phyloP scores from a whole-genome alignment of 2,329 filamentous ascomycete species.

The Talaromyces atroroseus region DNA sequence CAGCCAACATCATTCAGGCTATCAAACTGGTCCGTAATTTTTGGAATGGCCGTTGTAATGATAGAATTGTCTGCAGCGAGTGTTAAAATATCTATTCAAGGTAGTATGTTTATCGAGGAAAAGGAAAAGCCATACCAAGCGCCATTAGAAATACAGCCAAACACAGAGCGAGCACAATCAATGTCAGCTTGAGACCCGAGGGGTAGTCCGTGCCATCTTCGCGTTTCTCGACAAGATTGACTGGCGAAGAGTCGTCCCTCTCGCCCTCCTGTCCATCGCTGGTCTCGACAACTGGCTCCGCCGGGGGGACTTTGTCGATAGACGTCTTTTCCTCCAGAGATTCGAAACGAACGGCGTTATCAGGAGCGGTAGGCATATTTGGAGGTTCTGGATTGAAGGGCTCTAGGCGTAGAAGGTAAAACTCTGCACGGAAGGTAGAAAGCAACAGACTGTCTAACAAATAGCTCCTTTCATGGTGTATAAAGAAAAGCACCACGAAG shows the following conservation, averaged over 20 bases:
- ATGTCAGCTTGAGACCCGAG: neutral
- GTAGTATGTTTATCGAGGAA: neutral
- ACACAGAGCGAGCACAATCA: constrained; percentile 1
- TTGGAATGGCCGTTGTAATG: constrained; percentile 26
- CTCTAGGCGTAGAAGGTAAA: neutral
- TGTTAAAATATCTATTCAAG: neutral
- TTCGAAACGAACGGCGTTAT: neutral
- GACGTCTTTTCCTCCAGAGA: neutral
- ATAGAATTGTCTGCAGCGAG: constrained; percentile 16
- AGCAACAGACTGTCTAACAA: neutral
- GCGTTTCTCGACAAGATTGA: neutral
- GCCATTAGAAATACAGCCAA: constrained; percentile 2
- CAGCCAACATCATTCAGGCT: constrained; percentile 32
- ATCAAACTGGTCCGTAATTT: constrained; percentile 22
- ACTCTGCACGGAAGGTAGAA: neutral
- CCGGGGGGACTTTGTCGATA: neutral
- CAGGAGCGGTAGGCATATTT: neutral
- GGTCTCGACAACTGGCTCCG: neutral
- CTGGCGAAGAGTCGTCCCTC: neutral
- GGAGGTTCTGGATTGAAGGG: neutral
- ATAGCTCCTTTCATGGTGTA: neutral
- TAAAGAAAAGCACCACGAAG: neutral
- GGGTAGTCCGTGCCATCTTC: constrained; percentile 4
- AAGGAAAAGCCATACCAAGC: neutral
- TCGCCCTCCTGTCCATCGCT: neutral